Evolutionary conservation across 805 yeast genomes (phyloP).

Genomic region (Lachancea quebecensis): DNA sequence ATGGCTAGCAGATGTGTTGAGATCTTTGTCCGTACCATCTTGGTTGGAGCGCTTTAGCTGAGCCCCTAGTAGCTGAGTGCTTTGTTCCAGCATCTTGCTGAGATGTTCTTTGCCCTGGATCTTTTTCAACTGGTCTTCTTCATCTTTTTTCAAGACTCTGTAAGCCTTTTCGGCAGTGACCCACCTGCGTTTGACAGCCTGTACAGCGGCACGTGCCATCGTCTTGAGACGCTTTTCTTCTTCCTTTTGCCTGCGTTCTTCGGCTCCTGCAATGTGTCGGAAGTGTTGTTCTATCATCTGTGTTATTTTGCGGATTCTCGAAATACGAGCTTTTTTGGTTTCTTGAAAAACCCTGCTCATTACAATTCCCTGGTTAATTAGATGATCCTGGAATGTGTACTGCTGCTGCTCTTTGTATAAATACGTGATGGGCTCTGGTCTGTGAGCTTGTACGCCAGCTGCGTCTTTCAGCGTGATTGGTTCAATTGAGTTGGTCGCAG

Average conservation of each 20-base stretch:
- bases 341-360: conserved; percentile 67
- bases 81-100: conserved; percentile 81
- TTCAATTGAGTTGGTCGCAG: conserved; percentile 34
- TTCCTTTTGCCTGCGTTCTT: conserved; percentile 71
- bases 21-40: conserved; percentile 20
- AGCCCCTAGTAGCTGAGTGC: conserved; percentile 83
- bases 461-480: conserved; percentile 39
- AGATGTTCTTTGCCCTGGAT: conserved; percentile 81
- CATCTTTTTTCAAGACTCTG: conserved; percentile 63
- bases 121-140: conserved; percentile 71
- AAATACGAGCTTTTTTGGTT: conserved; percentile 52
- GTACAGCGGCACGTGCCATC: conserved; percentile 74
- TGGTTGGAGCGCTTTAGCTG: conserved; percentile 46
- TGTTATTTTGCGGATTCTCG: conserved; percentile 66
- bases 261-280: conserved; percentile 79
- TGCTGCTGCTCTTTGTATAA: conserved; percentile 31
- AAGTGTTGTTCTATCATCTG: conserved; percentile 82
- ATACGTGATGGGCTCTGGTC: conserved; percentile 42
- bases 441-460: conserved; percentile 32
- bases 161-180: conserved; percentile 77
- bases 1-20: conserved; percentile 2
- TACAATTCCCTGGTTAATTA: conserved; percentile 67
- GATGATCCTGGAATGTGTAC: conserved; percentile 61
- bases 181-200: conserved; percentile 89
- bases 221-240: conserved; percentile 62